Evolutionary conservation across 2,329 filamentous ascomycete species (phyloP), one percentile per base, ranked within the genome.

Genomic region (Microsporum ferrugineum): DNA sequence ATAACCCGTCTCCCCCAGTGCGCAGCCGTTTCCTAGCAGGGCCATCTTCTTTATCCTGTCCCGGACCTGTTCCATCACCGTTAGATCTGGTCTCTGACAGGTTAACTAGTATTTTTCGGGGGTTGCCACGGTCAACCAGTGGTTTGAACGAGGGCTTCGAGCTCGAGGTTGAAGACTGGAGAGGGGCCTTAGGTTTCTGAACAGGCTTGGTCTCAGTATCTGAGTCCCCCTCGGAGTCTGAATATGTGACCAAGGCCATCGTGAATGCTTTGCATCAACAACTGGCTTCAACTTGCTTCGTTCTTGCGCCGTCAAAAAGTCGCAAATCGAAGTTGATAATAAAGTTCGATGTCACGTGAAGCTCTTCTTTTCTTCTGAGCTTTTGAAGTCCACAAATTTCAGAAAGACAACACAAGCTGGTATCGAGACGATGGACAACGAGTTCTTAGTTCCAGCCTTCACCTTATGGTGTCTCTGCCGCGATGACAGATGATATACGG

Each of bases 201-300:
- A 71, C 68, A 62, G 61, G 73, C 72, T 41, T 74, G 63, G 59
- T 72, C 65, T 65, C 72, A 58, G 51, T 67, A 62, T n/a, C 71
- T 53, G 60, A 69, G 60, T 88, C 86, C 55, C 73, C 77, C 67
- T 88, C 86, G 0, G 86, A 94, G 71, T 91, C 89, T 2, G 89
- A 91, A 69, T 95, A 95, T 64, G 87, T 85, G 66, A 94, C 89
- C 34, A 95, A 79, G 12, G 82, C 86, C 88, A 94, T 94, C 3
- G 31, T 47, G 45, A 27, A 41, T 31, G 27, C 10, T 53, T 14
- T 31, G 10, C 10, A 14, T 29, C 14, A 4, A 3, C 27, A n/a
- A 27, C 10, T 53, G 49, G 17, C 17, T 17, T 17, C 17, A 17
- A 17, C 17, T 17, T 17, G 17, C 5, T 53, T 34, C 27, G 49